phyloP scores from a whole-genome alignment of 768 basidiomycete genomes.

The Punctularia strigosozonata region DNA sequence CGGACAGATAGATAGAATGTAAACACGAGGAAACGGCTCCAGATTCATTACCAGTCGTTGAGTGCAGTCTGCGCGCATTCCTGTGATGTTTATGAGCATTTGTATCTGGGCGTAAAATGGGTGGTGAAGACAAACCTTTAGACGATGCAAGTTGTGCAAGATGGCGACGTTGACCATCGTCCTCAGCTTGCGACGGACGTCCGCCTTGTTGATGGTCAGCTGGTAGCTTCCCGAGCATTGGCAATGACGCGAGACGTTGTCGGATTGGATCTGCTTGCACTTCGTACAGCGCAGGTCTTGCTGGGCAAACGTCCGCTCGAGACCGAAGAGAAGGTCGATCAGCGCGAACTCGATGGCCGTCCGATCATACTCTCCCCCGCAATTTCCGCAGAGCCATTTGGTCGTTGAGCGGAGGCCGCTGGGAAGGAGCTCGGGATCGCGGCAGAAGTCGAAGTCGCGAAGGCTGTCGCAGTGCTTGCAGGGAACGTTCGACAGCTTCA shows the following conservation, averaged over 20 bases:
- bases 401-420: conserved; percentile 32
- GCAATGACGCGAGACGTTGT: conserved; percentile 79
- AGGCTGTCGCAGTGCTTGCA: conserved; percentile 79
- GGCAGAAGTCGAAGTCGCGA: conserved; percentile 91
- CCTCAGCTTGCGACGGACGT: conserved; percentile 57
- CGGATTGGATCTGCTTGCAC: conserved; percentile 85
- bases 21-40: no score
- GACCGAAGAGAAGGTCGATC: conserved; percentile 57
- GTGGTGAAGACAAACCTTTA: conserved; percentile 38
- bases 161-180: conserved; percentile 79
- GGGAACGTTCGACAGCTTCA: conserved; percentile 77
- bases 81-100: conserved; percentile 9
- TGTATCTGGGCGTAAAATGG: conserved; percentile 3
- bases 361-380: conserved; percentile 84
- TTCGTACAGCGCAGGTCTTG: conserved; percentile 85
- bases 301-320: conserved; percentile 69
- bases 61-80: conserved; percentile 27
- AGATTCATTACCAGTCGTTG: conserved; percentile 21
- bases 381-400: conserved; percentile 61
- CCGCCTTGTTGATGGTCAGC: conserved; percentile 59
- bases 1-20: no score
- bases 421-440: conserved; percentile 76
- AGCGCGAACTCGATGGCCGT: conserved; percentile 76
- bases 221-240: conserved; percentile 81
- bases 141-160: conserved; percentile 52